phyloP scores from a whole-genome alignment of 1,139 yeast species.

The Pichia sp. region DNA sequence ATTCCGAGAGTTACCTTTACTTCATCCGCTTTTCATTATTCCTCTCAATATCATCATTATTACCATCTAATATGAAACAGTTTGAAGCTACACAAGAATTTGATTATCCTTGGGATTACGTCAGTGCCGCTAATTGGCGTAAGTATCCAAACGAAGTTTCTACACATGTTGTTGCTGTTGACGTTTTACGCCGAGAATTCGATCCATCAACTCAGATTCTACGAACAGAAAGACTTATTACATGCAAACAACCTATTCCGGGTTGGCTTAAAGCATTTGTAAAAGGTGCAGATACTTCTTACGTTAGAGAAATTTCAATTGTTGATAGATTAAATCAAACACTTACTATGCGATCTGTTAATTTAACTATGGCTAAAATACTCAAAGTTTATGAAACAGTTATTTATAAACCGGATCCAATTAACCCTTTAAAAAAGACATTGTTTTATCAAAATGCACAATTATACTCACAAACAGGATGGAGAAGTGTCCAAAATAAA shows the following conservation, averaged over 20 bases:
- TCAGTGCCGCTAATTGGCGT: conserved; percentile 94
- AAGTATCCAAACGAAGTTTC: conserved; percentile 92
- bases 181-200: conserved; percentile 68
- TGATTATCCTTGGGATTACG: conserved; percentile 87
- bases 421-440: conserved; percentile 47
- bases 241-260: conserved; percentile 86
- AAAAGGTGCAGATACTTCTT: conserved; percentile 70
- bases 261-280: conserved; percentile 68
- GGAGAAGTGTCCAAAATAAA: conserved; percentile 65
- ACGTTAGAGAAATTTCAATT: conserved; percentile 83
- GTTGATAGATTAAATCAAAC: conserved; percentile 65
- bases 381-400: conserved; percentile 84
- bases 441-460: conserved; percentile 76
- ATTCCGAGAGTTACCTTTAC: too few species aligned
- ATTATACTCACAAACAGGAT: conserved; percentile 76
- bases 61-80: conserved; percentile 54
- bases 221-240: conserved; percentile 80
- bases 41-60: not conserved
- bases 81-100: conserved; percentile 65
- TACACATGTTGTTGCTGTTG: conserved; percentile 93
- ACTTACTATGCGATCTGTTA: conserved; percentile 75
- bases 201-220: conserved; percentile 51
- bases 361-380: conserved; percentile 74
- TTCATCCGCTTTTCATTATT: not conserved
- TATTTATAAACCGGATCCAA: conserved; percentile 61